Evolutionary conservation across 768 basidiomycete species (phyloP), one percentile per base, ranked within the genome.

Genomic region (Boletus fagicola): DNA sequence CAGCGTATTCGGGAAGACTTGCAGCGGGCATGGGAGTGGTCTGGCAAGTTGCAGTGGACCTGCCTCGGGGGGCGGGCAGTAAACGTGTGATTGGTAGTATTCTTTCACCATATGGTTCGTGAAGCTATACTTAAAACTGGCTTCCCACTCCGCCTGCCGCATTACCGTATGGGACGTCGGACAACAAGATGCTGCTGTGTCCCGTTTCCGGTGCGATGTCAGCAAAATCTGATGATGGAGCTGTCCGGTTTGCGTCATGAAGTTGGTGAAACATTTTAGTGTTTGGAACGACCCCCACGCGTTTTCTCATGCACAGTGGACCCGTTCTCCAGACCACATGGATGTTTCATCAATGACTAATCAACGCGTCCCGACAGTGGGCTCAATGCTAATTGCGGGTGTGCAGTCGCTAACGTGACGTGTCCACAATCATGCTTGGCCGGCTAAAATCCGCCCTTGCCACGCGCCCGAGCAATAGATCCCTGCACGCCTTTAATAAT

Each of bases 1-100:
- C 68, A 28, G 70, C 47, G 59, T 84, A 86, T 18, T 76, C 75
- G 7, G 85, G 83, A 40, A 83, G 80, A 60, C 76, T 80, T 46
- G 77, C 72, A 40, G 82, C 77, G 33, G 80, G 82, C 86, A 87
- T 86, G 68, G 58, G 54, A 56, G 68, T 64, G 48, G 40, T 36
- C 59, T 58, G 58, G 26, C 52, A 69, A 71, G 60, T 35, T 40
- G 57, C 47, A 60, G 46, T 31, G 26, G 22, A 39, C 43, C 45
- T 33, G 24, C 35, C 20, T 36, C 54, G 47, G 50, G 51, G 39
- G 56, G 26, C 33, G 45, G 52, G 45, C 30, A 47, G 56, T 22
- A 39, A 54, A 70, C 69, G 66, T 70, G 68, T 60, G 64, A 64
- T 56, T 50, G 36, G 49, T 45, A 52, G 53, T 28, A 53, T 56